Evolutionary conservation across 805 yeast genomes (phyloP).

Genomic region (Metschnikowia lachancei): DNA sequence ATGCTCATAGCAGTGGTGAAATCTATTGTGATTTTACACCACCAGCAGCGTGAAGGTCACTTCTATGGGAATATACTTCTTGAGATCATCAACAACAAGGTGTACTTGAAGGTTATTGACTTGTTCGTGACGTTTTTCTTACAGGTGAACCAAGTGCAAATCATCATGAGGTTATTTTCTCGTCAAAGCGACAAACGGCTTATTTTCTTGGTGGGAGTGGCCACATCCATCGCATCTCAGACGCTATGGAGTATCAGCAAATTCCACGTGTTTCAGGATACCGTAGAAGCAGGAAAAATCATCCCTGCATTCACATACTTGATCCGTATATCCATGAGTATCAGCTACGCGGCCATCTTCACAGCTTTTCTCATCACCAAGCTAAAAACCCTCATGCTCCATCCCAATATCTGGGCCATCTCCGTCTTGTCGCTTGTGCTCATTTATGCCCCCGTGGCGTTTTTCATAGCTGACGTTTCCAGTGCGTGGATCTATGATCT

Average conservation of each 20-base stretch:
- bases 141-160: slow-evolving; percentile 69
- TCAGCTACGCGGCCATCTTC: slow-evolving; percentile 65
- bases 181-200: slow-evolving; percentile 67
- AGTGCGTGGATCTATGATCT: slow-evolving; percentile 72
- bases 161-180: slow-evolving; percentile 63
- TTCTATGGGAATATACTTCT: slow-evolving; percentile 45
- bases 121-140: slow-evolving; percentile 55
- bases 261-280: slow-evolving; percentile 38
- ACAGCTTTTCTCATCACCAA: slow-evolving; percentile 54
- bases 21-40: slow-evolving; percentile 44
- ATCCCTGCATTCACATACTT: slow-evolving; percentile 73
- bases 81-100: slow-evolving; percentile 41
- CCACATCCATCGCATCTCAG: slow-evolving; percentile 54
- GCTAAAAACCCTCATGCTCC: slow-evolving; percentile 47
- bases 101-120: slow-evolving; percentile 54
- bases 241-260: slow-evolving; percentile 68
- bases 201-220: slow-evolving; percentile 56
- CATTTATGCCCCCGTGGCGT: slow-evolving; percentile 59
- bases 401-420: slow-evolving; percentile 50
- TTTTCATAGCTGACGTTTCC: slow-evolving; percentile 74
- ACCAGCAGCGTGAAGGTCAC: slow-evolving; percentile 47
- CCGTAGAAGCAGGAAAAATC: slow-evolving; percentile 50
- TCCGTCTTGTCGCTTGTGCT: slow-evolving; percentile 54
- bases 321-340: slow-evolving; percentile 66
- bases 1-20: slow-evolving; percentile 49